Evolutionary conservation across 257 asterid genomes (phyloP).

Genomic region (Dorcoceras hygrometricum): DNA sequence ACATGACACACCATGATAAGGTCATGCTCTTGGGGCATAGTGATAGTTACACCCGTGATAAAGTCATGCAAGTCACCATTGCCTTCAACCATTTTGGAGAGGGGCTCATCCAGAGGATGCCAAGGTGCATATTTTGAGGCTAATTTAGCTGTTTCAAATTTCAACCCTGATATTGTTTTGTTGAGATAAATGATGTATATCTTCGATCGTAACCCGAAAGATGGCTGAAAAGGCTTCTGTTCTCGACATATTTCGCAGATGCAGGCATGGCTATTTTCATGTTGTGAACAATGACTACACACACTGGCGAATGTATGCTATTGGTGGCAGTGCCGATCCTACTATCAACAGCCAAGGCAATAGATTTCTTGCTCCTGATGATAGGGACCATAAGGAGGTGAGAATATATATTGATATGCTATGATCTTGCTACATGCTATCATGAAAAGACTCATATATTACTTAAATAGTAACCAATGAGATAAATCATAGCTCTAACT

Average conservation of each 20-base stretch:
- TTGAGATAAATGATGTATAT: neutral
- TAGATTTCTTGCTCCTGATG: slow-evolving; percentile 15
- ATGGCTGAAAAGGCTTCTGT: neutral
- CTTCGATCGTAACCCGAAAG: neutral
- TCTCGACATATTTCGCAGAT: neutral
- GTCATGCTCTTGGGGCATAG: slow-evolving; percentile 19
- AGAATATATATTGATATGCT: neutral
- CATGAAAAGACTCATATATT: neutral
- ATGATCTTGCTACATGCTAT: neutral
- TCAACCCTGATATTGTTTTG: neutral
- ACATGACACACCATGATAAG: slow-evolving; percentile 7
- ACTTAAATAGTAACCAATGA: neutral
- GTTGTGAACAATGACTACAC: slow-evolving; percentile 19
- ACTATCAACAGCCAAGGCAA: slow-evolving; percentile 15
- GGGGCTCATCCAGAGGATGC: slow-evolving; percentile 13
- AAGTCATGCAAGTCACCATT: slow-evolving; percentile 5
- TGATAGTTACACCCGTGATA: slow-evolving; percentile 6
- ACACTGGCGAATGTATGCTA: slow-evolving; percentile 11
- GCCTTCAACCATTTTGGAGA: slow-evolving; percentile 14
- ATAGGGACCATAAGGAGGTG: slow-evolving; percentile 12
- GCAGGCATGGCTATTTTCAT: slow-evolving; percentile 19
- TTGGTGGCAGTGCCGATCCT: slow-evolving; percentile 18
- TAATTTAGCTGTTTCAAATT: too few relatives aligned
- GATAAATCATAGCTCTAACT: neutral
- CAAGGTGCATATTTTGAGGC: neutral